A percentile compares a stretch with the other conserved stretches of the same genome.
phyloP scores from a whole-genome alignment of 2,329 filamentous ascomycete genomes.

The Neofusicoccum kwambonambiense region DNA sequence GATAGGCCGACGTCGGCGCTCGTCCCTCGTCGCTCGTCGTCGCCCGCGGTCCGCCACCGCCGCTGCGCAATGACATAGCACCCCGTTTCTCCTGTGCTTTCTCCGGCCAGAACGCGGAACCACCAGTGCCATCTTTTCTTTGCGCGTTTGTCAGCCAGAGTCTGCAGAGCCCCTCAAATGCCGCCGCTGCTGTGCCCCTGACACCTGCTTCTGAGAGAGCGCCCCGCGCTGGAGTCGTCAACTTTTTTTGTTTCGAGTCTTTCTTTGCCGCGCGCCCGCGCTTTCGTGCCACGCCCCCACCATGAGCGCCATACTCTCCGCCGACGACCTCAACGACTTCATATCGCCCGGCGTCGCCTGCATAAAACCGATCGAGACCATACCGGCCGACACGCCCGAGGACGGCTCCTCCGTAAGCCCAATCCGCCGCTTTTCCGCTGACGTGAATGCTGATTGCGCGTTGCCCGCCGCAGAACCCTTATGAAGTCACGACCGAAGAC shows the following conservation, averaged over 20 bases:
- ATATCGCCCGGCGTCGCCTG: slow-evolving; percentile 96
- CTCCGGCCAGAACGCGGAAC: neutral
- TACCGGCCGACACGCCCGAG: slow-evolving; percentile 61
- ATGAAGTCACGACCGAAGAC: slow-evolving; percentile 94
- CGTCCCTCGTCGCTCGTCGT: too few species aligned
- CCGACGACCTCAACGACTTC: slow-evolving; percentile 97
- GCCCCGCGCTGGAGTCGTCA: neutral
- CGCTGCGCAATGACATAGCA: slow-evolving; percentile 3
- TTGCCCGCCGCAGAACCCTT: slow-evolving; percentile 49
- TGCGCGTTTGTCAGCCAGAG: neutral
- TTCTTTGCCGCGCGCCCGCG: slow-evolving; percentile 1
- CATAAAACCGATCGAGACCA: slow-evolving; percentile 94
- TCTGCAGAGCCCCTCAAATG: neutral
- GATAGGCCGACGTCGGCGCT: slow-evolving; percentile 15
- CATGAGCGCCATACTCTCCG: slow-evolving; percentile 97
- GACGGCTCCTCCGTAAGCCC: slow-evolving; percentile 42
- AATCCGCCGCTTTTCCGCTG: neutral
- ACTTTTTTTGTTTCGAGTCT: neutral
- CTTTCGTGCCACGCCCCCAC: slow-evolving; percentile 17
- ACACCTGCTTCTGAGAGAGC: neutral
- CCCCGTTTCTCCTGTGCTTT: slow-evolving; percentile 10
- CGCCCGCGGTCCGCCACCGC: slow-evolving; percentile 1
- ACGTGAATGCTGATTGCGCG: neutral
- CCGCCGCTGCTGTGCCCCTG: neutral
- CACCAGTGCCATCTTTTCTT: neutral